These are phyloP conservation scores for Dalbergia cochinchinensis DNA, from an alignment of 306 rosid genomes.

Conservation along the genomic window DNA sequence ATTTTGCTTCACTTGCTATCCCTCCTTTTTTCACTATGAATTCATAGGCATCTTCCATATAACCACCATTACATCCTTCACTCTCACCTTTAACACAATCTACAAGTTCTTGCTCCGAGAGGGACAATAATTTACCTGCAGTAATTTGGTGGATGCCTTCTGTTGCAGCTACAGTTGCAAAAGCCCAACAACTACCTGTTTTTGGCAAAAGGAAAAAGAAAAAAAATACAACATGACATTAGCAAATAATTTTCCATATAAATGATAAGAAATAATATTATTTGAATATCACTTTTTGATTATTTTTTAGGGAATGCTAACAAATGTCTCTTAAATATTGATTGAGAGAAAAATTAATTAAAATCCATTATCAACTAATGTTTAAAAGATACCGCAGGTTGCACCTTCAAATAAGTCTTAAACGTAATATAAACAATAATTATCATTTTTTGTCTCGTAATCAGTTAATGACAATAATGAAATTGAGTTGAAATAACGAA, in stretches of 20 bases:
- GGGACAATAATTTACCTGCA: conserved; percentile 31
- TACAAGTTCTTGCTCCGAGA: conserved; percentile 46
- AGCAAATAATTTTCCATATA: background rate
- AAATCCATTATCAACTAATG: too few species aligned
- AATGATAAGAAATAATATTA: too few species aligned
- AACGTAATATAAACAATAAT: too few species aligned
- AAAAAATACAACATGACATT: background rate
- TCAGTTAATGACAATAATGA: background rate
- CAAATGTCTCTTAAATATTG: too few species aligned
- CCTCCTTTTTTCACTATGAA: conserved; percentile 36
- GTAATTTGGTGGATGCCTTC: conserved; percentile 39
- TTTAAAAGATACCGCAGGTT: too few species aligned
- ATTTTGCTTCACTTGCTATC: conserved; percentile 38
- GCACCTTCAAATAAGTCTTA: too few species aligned
- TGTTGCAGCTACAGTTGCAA: conserved; percentile 33
- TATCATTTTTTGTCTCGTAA: too few species aligned
- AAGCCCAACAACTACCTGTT: conserved; percentile 49
- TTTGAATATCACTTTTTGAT: too few species aligned
- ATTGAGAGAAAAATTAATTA: too few species aligned
- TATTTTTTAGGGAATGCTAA: too few species aligned
- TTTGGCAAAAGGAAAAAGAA: background rate
- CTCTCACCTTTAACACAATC: conserved; percentile 40
- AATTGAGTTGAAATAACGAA: background rate
- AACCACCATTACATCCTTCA: conserved; percentile 40
- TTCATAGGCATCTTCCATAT: conserved; percentile 19